Base-by-base conservation (phyloP, 768 basidiomycete species). In the Tricholoma bakamatsutake region DNA sequence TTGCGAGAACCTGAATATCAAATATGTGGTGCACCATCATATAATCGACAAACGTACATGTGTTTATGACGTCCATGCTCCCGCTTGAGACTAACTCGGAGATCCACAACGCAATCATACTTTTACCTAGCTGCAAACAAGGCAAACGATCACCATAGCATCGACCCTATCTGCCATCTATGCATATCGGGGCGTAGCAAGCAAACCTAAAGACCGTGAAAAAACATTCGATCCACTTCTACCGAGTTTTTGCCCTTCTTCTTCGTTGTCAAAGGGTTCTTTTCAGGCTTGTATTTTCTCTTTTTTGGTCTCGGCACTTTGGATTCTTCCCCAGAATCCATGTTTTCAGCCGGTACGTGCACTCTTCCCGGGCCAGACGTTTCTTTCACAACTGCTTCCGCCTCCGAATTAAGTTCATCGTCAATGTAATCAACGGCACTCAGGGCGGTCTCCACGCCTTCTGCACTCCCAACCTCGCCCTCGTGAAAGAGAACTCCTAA, bases 401-500 rank as follows among this genome's bases (percentile, higher is more conserved):
- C 66, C 37, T 66, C 61, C 7, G 57, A 61, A n/a, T 66, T 64
- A 27, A 56, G 59, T 39, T 65, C 62, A 2, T 62, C 67, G 17
- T 65, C 57, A 24, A 67, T 70, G 24, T 70, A 71, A 18, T 43
- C 50, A n/a, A 43, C 45, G 7, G 27, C 50, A 17, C 52, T 43
- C 10, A 63, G 11, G 11, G 17, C 3, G 17, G 31, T 52, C 18
- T 48, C 39, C n/a, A 15, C 12, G 7, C 18, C 57, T 24, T 61
- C 46, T 31, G 5, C n/a, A 31, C 35, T 56, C 28, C 15, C 30
- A 47, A 28, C 39, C 13, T 31, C 39, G 11, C 57, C 49, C 21
- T 71, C 70, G 33, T 65, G 69, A 61, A 96, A 87, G 47, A 93
- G 81, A 34, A 82, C 86, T 62, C 79, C 83, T 49, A 98, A 74